Base-by-base conservation (phyloP, 73 alveolate genomes). In the Paramecium sonneborni region DNA sequence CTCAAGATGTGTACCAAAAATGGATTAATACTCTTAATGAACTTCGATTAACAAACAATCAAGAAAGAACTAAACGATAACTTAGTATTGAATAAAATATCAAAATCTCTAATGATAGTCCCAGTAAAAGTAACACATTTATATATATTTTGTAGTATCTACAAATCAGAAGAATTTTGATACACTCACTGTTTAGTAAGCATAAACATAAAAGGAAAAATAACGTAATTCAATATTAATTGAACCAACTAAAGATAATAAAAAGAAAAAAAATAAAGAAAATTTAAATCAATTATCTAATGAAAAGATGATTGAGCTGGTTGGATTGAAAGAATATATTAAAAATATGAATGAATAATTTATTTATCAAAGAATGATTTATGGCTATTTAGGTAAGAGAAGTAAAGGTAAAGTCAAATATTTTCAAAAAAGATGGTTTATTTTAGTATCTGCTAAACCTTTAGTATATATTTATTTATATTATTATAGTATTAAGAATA, bases 331-430 rank as follows among this genome's bases (percentile, higher is more conserved):
- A 96, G 88, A 85, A 68, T 96, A 93, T 57, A 41, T 96, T 12
- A 43, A 76, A 24, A 44, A 39, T 20, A 72, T 93, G 28, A 92
- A 91, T 34, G 96, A 88, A 34, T 85, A 93, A 57, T 44, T 85
- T 11, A 28, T 94, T n/a, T 93, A 95, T 55, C 21, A 92, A 34
- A 52, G 97, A 57, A 62, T 95, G 24, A 86, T 91, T 68, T 96
- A 94, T 67, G 99, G 99, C 14, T 96, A 95, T 86, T 70, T 96
- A 84, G 92, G 92, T 34, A 96, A 96, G 85, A 70, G 98, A 58
- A 92, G 97, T 97, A 93, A 93, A 92, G 96, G 96, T 4, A 87
- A 86, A 86, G 85, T 96, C 21, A 95, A 96, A 92, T 92, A 87
- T 76, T 94, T 95, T 87, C 86, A 72, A 43, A 92, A 58, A 39